phyloP scores from a whole-genome alignment of 306 rosid species.

The Gastrolobium villosum region DNA sequence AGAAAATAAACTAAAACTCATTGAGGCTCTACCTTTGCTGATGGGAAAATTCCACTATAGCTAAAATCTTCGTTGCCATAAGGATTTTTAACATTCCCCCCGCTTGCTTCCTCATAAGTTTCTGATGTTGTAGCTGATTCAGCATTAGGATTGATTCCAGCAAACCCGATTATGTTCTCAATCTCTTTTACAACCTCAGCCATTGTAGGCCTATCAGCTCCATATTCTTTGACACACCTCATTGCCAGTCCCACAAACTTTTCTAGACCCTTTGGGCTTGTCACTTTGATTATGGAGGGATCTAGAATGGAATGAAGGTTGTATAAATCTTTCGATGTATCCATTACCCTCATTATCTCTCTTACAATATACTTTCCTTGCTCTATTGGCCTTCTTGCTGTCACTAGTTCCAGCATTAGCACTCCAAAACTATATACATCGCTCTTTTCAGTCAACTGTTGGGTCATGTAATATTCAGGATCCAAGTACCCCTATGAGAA shows the following conservation, averaged over 20 bases:
- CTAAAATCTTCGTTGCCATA: constrained; percentile 49
- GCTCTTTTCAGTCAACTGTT: constrained; percentile 75
- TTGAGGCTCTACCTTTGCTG: constrained; percentile 56
- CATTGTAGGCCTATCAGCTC: constrained; percentile 73
- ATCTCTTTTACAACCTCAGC: constrained; percentile 81
- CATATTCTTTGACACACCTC: constrained; percentile 71
- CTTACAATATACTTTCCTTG: constrained; percentile 74
- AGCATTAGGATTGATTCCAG: constrained; percentile 61
- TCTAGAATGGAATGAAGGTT: constrained; percentile 68
- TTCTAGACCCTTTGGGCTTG: constrained; percentile 61
- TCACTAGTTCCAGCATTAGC: constrained; percentile 73
- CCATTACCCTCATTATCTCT: constrained; percentile 66
- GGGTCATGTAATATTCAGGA: constrained; percentile 70
- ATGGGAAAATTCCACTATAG: constrained; percentile 61
- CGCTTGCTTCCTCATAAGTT: constrained; percentile 50
- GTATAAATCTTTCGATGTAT: constrained; percentile 61
- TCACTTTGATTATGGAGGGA: constrained; percentile 47
- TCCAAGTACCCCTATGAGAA: constrained; percentile 74
- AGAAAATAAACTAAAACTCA: constrained; percentile 35
- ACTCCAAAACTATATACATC: constrained; percentile 88
- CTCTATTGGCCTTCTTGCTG: constrained; percentile 79
- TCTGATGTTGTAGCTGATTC: constrained; percentile 64
- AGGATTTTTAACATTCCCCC: constrained; percentile 46
- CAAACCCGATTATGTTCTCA: constrained; percentile 64
- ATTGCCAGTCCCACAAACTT: constrained; percentile 69